phyloP scores from a whole-genome alignment of 176 grass and related monocot genomes.

The Dactylis glomerata region DNA sequence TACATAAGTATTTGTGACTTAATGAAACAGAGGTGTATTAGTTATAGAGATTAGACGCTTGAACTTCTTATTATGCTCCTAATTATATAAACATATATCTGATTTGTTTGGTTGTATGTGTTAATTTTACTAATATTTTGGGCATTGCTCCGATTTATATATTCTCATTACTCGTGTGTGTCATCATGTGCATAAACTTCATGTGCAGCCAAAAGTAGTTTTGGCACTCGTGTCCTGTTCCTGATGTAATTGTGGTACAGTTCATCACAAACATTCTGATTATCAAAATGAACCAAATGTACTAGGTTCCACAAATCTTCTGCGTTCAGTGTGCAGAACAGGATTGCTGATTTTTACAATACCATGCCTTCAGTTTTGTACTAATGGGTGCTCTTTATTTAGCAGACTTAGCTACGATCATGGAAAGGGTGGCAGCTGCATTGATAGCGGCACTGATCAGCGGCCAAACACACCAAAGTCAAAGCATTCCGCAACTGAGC shows the following conservation, averaged over 20 bases:
- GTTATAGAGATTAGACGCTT: too few species aligned
- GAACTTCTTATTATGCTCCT: too few species aligned
- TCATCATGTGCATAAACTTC: too few species aligned
- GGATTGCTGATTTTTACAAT: not conserved
- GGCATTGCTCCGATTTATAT: too few species aligned
- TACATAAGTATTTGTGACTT: too few species aligned
- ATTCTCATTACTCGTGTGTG: too few species aligned
- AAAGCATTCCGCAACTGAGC: constrained; percentile 95
- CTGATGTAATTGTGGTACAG: not conserved
- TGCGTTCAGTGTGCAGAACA: not conserved
- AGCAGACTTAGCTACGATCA: constrained; percentile 52
- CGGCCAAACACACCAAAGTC: constrained; percentile 77
- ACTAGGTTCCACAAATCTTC: not conserved
- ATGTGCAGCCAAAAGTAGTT: not conserved
- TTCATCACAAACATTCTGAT: not conserved
- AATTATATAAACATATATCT: too few species aligned
- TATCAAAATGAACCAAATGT: constrained; percentile 8
- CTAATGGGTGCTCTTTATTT: constrained; percentile 23
- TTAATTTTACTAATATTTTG: too few species aligned
- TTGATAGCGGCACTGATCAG: constrained; percentile 68
- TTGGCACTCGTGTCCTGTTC: not conserved
- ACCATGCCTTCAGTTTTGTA: not conserved
- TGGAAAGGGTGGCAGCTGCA: constrained; percentile 63
- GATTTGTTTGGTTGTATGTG: too few species aligned
- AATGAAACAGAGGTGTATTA: too few species aligned